A percentile compares a stretch with the other conserved stretches of the same genome.
Evolutionary conservation across 2,329 filamentous ascomycete species (phyloP).

Genomic region (Proliferodiscus dingleyae): DNA sequence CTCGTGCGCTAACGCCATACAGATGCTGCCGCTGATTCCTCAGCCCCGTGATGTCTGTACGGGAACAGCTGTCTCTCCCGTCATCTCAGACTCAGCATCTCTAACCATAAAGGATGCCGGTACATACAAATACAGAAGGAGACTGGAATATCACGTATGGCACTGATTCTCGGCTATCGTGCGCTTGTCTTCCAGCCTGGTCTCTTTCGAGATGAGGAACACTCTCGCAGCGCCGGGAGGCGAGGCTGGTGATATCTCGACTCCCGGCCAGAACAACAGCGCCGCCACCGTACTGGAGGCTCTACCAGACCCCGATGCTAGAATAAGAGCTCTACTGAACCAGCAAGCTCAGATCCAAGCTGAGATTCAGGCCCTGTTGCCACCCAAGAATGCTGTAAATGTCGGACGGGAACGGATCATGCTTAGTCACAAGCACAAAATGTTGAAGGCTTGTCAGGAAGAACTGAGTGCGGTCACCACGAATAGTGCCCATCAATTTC

Average conservation of each 20-base stretch:
- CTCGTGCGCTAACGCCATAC: background rate
- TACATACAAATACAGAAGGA: background rate
- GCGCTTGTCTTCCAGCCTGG: background rate
- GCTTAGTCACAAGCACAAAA: conserved; percentile 2
- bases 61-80: background rate
- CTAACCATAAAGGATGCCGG: background rate
- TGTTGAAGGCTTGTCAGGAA: background rate
- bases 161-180: background rate
- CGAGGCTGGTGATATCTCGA: background rate
- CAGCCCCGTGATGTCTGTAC: background rate
- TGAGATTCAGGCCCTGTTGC: conserved; percentile 1
- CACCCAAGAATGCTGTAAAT: background rate
- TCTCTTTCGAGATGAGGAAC: background rate
- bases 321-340: background rate
- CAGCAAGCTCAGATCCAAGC: conserved; percentile 1
- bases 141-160: background rate
- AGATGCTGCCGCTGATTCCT: background rate
- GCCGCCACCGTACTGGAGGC: background rate
- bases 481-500: background rate
- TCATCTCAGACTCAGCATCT: background rate
- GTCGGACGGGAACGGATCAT: background rate
- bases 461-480: background rate
- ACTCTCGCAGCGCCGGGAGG: background rate
- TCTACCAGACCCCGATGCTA: background rate
- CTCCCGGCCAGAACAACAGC: background rate